Evolutionary conservation across 257 asterid genomes (phyloP).

Genomic region (Gentiana dahurica): DNA sequence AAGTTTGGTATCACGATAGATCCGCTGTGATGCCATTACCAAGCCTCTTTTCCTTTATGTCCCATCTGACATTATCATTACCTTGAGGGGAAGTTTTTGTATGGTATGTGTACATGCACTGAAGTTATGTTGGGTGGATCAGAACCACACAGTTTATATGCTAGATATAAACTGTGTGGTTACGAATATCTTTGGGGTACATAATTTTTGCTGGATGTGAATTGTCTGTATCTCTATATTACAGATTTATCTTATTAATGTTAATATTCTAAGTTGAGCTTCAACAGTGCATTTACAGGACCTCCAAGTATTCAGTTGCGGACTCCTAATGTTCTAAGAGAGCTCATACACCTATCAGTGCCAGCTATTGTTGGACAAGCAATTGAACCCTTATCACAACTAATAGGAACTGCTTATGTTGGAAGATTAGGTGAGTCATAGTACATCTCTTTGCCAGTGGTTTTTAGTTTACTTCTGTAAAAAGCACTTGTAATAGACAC

Average conservation of each 20-base stretch:
- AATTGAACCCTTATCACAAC: constrained; percentile 38
- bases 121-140: background rate
- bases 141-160: background rate
- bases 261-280: constrained; percentile 1
- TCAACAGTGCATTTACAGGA: constrained; percentile 25
- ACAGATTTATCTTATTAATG: background rate
- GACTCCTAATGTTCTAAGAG: constrained; percentile 21
- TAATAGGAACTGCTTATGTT: constrained; percentile 37
- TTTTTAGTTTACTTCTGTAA: too few relatives aligned
- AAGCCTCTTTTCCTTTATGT: too few relatives aligned
- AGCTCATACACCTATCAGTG: constrained; percentile 25
- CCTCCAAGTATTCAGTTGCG: constrained; percentile 4
- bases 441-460: too few relatives aligned
- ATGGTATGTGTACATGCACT: too few relatives aligned
- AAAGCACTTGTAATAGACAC: too few relatives aligned
- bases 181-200: background rate
- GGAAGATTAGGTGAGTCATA: constrained; percentile 30
- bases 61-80: too few relatives aligned
- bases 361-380: constrained; percentile 48
- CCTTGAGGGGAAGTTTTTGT: too few relatives aligned
- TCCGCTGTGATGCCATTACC: too few relatives aligned
- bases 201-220: background rate
- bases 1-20: too few relatives aligned
- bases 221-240: too few relatives aligned
- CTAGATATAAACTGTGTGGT: too few relatives aligned